phyloP scores from a whole-genome alignment of 148 eudicot species.

The Nepenthes gracilis region DNA sequence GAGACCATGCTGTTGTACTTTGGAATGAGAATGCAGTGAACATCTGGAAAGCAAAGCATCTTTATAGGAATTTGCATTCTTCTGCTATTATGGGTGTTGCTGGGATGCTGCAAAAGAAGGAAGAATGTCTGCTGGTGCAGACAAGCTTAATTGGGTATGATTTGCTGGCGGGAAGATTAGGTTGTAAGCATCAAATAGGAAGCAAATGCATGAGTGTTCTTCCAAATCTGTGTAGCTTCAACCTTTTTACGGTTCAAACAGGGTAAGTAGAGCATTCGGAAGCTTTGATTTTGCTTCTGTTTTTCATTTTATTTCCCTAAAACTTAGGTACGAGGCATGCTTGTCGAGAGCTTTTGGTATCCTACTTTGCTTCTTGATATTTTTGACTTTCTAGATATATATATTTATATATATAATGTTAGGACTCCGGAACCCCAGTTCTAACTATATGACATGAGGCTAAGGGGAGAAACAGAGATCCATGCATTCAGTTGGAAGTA shows the following conservation, averaged over 20 bases:
- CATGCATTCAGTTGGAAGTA: conserved; percentile 93
- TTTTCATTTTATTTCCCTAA: no score
- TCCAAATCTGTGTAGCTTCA: conserved; percentile 87
- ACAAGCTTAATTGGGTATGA: conserved; percentile 81
- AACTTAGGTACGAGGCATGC: no score
- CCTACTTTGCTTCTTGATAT: no score
- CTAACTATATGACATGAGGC: conserved; percentile 63
- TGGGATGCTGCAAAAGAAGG: conserved; percentile 73
- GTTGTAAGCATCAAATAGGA: conserved; percentile 77
- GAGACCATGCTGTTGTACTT: conserved; percentile 83
- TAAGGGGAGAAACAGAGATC: conserved; percentile 52
- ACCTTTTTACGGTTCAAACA: conserved; percentile 94
- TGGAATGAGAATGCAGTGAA: conserved; percentile 64
- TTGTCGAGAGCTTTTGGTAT: no score
- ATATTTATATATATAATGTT: conserved; percentile 7
- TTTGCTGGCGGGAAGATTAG: conserved; percentile 52
- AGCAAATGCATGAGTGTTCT: conserved; percentile 96
- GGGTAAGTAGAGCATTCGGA: conserved; percentile 31
- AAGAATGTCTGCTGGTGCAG: conserved; percentile 77
- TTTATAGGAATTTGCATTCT: conserved; percentile 67
- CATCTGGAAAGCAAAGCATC: conserved; percentile 59
- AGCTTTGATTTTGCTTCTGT: no score
- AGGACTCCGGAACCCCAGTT: conserved; percentile 87
- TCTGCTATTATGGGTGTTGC: conserved; percentile 99
- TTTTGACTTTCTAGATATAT: no score